Conservation (phyloP, 352 stramenopile species). For the Halophytophthora polymorphica region DNA sequence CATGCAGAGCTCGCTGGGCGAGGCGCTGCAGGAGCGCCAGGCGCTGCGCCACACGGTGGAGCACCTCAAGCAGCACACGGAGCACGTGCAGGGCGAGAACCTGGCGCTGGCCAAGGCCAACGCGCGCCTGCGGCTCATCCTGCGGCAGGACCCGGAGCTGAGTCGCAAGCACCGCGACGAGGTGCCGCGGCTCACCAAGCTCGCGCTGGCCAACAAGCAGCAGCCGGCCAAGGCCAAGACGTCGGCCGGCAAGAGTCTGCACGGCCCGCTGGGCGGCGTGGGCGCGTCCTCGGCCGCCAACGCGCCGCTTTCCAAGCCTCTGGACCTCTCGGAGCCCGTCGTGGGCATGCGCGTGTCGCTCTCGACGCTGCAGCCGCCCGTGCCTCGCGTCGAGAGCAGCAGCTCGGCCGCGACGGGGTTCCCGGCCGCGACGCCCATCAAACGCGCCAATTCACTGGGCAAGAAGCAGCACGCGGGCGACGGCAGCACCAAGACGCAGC, state of each 20-base stretch:
- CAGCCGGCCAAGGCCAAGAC: conserved; percentile 37
- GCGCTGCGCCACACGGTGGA: conserved; percentile 71
- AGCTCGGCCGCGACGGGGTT: conserved; percentile 13
- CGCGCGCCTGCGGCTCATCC: conserved; percentile 73
- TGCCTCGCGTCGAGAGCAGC: conserved; percentile 25
- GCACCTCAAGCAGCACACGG: conserved; percentile 68
- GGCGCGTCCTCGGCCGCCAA: too few species aligned
- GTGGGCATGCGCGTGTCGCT: conserved; percentile 48
- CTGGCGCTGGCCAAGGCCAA: conserved; percentile 83
- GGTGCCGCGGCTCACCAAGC: conserved; percentile 79
- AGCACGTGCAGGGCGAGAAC: conserved; percentile 80
- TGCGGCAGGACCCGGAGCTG: conserved; percentile 81
- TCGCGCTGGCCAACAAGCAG: conserved; percentile 71
- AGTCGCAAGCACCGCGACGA: conserved; percentile 85
- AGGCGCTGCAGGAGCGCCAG: conserved; percentile 70
- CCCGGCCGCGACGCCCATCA: conserved; percentile 43
- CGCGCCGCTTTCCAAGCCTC: conserved; percentile 27
- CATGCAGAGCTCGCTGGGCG: conserved; percentile 73
- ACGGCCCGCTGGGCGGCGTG: too few species aligned
- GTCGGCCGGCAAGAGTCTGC: conserved; percentile 38
- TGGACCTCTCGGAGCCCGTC: conserved; percentile 39
- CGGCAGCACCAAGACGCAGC: conserved; percentile 52
- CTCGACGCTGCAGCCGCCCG: conserved; percentile 43
- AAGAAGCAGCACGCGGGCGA: conserved; percentile 56
- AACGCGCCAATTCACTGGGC: conserved; percentile 49